Evolutionary conservation across 345 rosid genomes (phyloP).

Genomic region (Rhodamnia rubescens): DNA sequence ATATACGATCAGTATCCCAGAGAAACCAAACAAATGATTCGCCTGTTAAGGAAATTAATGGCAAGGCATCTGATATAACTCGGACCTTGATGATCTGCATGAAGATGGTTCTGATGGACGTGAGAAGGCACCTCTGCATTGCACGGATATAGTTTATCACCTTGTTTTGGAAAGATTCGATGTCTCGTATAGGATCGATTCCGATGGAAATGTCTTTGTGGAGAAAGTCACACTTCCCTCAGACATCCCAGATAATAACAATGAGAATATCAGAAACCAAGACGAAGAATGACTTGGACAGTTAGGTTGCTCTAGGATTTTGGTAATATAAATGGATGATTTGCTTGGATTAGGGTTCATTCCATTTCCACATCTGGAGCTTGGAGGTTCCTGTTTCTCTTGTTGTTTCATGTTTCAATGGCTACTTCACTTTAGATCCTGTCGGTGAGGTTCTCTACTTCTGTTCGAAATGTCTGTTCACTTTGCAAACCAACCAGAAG

Average conservation of each 20-base stretch:
- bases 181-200: slow-evolving; percentile 58
- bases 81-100: slow-evolving; percentile 8
- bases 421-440: neutral
- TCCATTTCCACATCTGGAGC: neutral
- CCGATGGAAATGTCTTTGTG: slow-evolving; percentile 42
- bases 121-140: neutral
- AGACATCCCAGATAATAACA: neutral
- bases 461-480: neutral
- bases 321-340: neutral
- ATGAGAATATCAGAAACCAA: neutral
- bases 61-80: neutral
- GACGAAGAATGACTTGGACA: neutral
- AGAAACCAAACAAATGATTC: slow-evolving; percentile 40
- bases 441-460: neutral
- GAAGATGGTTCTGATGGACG: slow-evolving; percentile 6
- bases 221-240: slow-evolving; percentile 29
- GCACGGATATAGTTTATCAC: slow-evolving; percentile 38
- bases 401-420: neutral
- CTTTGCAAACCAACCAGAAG: neutral
- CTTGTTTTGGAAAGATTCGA: slow-evolving; percentile 66
- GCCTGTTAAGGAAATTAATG: neutral
- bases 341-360: neutral
- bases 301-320: neutral
- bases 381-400: neutral
- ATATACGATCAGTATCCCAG: slow-evolving; percentile 83